Evolutionary conservation across 345 rosid species (phyloP).

Genomic region (Laguncularia racemosa): DNA sequence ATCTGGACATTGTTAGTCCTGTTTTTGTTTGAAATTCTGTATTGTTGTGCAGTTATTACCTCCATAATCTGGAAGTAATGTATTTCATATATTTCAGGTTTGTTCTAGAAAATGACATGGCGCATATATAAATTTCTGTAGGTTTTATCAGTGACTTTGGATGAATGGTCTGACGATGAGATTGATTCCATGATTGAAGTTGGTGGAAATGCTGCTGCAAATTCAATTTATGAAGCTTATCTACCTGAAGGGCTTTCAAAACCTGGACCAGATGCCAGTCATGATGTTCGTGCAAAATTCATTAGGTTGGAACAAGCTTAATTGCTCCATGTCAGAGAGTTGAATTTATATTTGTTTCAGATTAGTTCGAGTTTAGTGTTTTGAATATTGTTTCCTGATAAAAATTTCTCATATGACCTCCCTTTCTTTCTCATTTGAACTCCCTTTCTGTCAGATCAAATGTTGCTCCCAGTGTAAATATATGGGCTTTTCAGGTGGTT

Average conservation of each 20-base stretch:
- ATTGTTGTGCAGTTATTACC: no score
- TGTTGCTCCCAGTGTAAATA: background rate
- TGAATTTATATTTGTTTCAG: background rate
- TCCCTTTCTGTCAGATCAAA: background rate
- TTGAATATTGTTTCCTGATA: background rate
- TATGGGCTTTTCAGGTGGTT: constrained; percentile 3
- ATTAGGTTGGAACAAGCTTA: constrained; percentile 41
- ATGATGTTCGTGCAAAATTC: constrained; percentile 65
- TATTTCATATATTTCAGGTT: no score
- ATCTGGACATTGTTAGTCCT: no score
- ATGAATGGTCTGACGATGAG: constrained; percentile 95
- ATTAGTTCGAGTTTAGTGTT: background rate
- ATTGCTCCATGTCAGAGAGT: background rate
- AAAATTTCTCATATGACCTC: no score
- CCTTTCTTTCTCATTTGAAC: background rate
- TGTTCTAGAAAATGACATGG: no score
- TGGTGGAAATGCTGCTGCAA: constrained; percentile 88
- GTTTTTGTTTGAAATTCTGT: background rate
- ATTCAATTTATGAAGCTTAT: constrained; percentile 83
- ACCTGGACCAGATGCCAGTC: constrained; percentile 76
- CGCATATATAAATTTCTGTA: constrained; percentile 16
- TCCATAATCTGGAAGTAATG: no score
- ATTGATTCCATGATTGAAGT: constrained; percentile 87
- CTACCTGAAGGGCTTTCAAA: constrained; percentile 71
- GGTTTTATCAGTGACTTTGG: constrained; percentile 93